Base-by-base conservation (phyloP, 1,139 yeast species). In the Blastobotrys capitulatus region DNA sequence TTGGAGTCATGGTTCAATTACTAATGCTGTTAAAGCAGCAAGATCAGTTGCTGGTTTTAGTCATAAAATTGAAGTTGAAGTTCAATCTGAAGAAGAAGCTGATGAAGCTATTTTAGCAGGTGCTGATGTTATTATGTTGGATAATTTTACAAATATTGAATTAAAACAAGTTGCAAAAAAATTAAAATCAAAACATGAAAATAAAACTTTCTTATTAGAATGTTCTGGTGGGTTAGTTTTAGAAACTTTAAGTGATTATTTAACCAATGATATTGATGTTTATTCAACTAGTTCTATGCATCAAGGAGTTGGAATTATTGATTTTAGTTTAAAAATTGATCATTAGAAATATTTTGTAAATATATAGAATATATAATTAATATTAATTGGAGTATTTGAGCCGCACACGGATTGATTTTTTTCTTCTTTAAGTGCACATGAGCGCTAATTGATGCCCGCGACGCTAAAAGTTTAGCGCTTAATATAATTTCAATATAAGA, bases 71-170 rank as follows among this genome's bases (percentile, higher is more conserved):
- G 97, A 90, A 66, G 97, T 90, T 37, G 97, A 90, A 68, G 92
- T 88, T 47, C 86, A 86, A 62, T 71, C 78, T 50, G 95, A 86
- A 64, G 77, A 70, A 7, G 97, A 89, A 60, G 97, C 97, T 1
- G 75, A 78, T 55, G 97, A 90, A 63, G 97, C 97, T 26, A 90
- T 90, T 62, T 79, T 75, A 27, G 95, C 97, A 6, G 97, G 97
- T 16, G 97, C 97, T 0, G 97, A 90, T 67, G 88, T 90, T 18
- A 84, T 92, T 56, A 90, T 90, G 97, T 76, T 92, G 63, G 97
- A 92, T 65, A 90, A 92, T 66, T 90, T 92, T 66, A 65, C 74
- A 2, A 88, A 90, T 2, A 78, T 75, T 0, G 86, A 76, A 31
- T 73, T 90, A 52, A 81, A 78, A 57, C 57, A 64, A 1, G 94